A percentile compares a stretch with the other conserved stretches of the same genome.
Evolutionary conservation across 257 asterid genomes (phyloP).

Genomic region (Euphrasia confusa): DNA sequence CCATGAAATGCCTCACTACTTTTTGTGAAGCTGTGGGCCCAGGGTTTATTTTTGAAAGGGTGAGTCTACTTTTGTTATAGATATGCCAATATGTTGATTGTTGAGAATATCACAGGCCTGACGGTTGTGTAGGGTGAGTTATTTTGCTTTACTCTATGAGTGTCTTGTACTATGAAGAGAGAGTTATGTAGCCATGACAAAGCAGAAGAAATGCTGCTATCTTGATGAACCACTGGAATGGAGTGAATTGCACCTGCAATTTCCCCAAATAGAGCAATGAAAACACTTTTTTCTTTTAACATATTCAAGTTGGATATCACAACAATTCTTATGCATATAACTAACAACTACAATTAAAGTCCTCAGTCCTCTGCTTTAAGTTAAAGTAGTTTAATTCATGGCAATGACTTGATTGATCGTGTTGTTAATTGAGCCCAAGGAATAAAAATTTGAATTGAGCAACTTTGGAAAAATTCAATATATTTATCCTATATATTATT

Average conservation of each 20-base stretch:
- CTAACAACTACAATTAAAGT: background rate
- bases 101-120: constrained; percentile 15
- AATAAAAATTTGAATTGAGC: background rate
- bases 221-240: too few relatives aligned
- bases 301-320: too few relatives aligned
- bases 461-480: too few relatives aligned
- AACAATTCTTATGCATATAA: background rate
- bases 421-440: constrained; percentile 1
- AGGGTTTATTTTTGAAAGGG: constrained; percentile 91
- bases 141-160: constrained; percentile 10
- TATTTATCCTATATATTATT: background rate
- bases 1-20: constrained; percentile 90
- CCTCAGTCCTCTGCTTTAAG: background rate
- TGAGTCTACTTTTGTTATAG: constrained; percentile 31
- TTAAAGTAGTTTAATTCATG: background rate
- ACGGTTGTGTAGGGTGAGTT: background rate
- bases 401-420: background rate
- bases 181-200: background rate
- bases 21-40: constrained; percentile 98
- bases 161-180: constrained; percentile 10
- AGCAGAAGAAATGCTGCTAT: too few relatives aligned
- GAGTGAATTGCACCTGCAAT: too few relatives aligned
- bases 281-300: too few relatives aligned
- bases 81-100: background rate
- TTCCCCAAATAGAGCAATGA: too few relatives aligned